Conservation (phyloP, 495 filamentous ascomycete genomes). For the Hyaloscypha finlandica region DNA sequence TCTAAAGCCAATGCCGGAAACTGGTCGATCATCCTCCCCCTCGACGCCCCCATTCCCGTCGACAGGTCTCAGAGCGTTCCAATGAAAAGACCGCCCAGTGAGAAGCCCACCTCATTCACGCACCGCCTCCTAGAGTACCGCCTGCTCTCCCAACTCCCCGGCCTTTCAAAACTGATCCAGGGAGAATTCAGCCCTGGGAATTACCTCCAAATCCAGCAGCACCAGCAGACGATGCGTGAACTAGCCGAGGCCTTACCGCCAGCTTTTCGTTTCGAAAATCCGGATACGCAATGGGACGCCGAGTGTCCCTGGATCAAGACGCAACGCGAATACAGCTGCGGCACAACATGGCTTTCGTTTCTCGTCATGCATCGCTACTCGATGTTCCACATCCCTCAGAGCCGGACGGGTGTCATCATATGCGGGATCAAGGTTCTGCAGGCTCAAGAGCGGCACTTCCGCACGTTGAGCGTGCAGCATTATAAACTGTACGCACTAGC, state of each 20-base stretch:
- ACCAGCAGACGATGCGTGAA: neutral
- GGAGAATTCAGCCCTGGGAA: neutral
- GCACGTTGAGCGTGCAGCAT: neutral
- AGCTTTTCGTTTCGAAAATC: neutral
- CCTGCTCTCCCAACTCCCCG: neutral
- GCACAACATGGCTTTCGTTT: neutral
- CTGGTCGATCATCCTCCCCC: neutral
- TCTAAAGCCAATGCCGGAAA: neutral
- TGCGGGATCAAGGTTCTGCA: neutral
- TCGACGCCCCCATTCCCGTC: neutral
- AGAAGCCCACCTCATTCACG: neutral
- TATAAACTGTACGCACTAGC: neutral
- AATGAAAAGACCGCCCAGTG: neutral
- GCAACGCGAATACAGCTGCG: neutral
- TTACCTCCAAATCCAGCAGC: neutral
- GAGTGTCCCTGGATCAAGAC: slow-evolving; percentile 1
- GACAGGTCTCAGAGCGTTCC: neutral
- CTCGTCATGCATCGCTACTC: neutral
- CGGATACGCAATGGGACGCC: neutral
- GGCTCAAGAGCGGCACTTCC: neutral
- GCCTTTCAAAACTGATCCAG: neutral
- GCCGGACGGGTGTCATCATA: neutral
- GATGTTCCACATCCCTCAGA: neutral
- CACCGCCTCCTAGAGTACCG: neutral
- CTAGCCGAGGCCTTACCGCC: neutral